These are phyloP conservation scores for Rhodosporidiobolus odoratus DNA, from an alignment of 768 basidiomycete genomes.

Conservation along the genomic window DNA sequence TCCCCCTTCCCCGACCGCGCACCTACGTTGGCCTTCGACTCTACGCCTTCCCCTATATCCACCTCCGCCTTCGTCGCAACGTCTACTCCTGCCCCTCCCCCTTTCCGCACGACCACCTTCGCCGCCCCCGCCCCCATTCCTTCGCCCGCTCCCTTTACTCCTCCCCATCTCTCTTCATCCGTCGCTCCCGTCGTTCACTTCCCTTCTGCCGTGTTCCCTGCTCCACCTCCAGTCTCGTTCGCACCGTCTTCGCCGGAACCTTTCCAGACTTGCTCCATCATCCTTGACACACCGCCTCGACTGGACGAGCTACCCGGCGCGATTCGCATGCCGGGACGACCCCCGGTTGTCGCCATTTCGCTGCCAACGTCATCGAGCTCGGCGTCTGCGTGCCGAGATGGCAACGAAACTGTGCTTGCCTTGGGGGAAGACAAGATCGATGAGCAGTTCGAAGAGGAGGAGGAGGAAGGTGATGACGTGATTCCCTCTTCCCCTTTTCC, in stretches of 20 bases:
- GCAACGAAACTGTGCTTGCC: no score
- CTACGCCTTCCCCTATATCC: background rate
- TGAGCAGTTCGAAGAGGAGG: background rate
- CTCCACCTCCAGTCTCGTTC: background rate
- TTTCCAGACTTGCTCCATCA: slow-evolving; percentile 32
- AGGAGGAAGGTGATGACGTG: no score
- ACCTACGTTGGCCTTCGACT: background rate
- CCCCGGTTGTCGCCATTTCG: background rate
- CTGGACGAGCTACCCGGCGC: slow-evolving; percentile 18
- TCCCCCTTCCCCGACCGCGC: no score
- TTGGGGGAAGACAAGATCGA: background rate
- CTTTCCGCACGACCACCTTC: background rate
- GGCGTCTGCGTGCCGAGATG: no score
- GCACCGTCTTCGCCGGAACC: slow-evolving; percentile 15
- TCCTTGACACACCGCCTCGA: slow-evolving; percentile 28
- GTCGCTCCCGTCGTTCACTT: background rate
- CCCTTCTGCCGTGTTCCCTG: background rate
- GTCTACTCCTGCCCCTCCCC: slow-evolving; percentile 8
- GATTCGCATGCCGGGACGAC: background rate
- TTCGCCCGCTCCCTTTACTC: background rate
- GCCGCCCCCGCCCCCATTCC: background rate
- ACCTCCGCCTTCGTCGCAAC: background rate
- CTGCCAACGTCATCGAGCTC: no score
- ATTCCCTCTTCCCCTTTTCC: no score
- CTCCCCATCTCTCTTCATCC: background rate